Base-by-base conservation (phyloP, 495 filamentous ascomycete genomes). In the Penicillium diatomitis region DNA sequence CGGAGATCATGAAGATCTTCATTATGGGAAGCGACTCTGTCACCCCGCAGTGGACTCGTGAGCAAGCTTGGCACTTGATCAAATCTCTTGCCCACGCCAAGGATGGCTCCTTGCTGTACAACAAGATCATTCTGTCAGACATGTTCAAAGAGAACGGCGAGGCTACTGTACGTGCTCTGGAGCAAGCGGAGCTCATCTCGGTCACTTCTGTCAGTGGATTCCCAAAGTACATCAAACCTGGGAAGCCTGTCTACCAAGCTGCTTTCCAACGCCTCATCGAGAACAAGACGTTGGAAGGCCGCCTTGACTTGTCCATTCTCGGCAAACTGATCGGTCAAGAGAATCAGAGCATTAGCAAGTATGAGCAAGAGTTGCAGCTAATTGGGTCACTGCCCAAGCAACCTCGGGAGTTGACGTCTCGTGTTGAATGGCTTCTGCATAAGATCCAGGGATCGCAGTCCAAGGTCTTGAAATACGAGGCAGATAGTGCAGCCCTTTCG, bases 1-100 rank as follows among this genome's bases (percentile, higher is more conserved):
- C 84, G 3, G 94, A 97, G 62, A 90, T 98, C 40, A 61, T 96
- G 46, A 95, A 96, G 60, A 88, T 95, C 74, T 97, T 90, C 70
- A 76, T 97, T 30, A 72, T 96, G 0, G 76, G 74, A 32, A 49
- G 55, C 2, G 65, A 70, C 11, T 59, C 59, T 1, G 54, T 39
- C 71, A 74, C 46, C 67, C 56, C 61, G 20, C 62, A 79, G 45
- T 98, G 88, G 88, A 81, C 77, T 2, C 71, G 78, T 28, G 82
- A 90, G 61, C 92, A 96, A 65, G 92, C 88, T 0, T 98, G 92
- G 92, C 76, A 84, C 48, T 68, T 98, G 2, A 82, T 97, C 61
- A 88, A 85, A 57, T 62, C 73, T 6, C 76, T 98, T 9, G 83
- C 86, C 0, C 45, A 64, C 8, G 47, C 67, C 5, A 66, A 77